phyloP scores from a whole-genome alignment of 2,329 filamentous ascomycete genomes.

The Hymenoscyphus occultus region DNA sequence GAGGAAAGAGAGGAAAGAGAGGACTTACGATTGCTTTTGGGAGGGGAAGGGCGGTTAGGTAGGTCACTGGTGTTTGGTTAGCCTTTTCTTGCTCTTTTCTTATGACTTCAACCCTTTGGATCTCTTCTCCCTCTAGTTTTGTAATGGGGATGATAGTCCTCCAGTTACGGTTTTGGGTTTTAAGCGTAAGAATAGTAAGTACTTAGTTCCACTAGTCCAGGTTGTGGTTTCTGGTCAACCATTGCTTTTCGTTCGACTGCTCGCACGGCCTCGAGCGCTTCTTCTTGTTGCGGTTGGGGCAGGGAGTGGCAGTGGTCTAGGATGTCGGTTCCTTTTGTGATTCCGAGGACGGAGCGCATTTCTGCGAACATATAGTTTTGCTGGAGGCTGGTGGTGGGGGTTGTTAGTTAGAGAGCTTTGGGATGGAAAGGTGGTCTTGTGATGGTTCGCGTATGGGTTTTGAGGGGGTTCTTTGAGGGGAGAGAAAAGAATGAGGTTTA shows the following conservation, averaged over 20 bases:
- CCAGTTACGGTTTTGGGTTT: no score
- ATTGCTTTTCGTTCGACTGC: slow-evolving; percentile 80
- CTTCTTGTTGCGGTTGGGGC: slow-evolving; percentile 56
- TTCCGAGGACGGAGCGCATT: slow-evolving; percentile 75
- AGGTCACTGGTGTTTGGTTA: background rate
- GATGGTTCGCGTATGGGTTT: background rate
- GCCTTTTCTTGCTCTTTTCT: no score
- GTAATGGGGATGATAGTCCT: no score
- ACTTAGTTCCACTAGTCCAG: slow-evolving; percentile 69
- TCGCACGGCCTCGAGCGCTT: slow-evolving; percentile 71
- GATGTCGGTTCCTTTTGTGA: slow-evolving; percentile 74
- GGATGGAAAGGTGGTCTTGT: background rate
- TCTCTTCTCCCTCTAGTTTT: no score
- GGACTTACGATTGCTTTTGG: slow-evolving; percentile 63
- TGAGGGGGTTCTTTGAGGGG: background rate
- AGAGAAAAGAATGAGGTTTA: background rate
- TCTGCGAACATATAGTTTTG: slow-evolving; percentile 94
- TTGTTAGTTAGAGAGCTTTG: background rate
- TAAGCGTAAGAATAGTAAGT: no score
- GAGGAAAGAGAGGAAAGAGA: no score
- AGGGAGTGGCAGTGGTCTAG: slow-evolving; percentile 82
- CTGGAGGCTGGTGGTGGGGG: slow-evolving; percentile 58
- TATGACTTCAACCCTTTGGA: no score
- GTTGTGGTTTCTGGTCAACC: slow-evolving; percentile 74
- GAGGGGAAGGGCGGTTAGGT: slow-evolving; percentile 40